phyloP scores from a whole-genome alignment of 345 rosid species.

The Physaria fendleri region DNA sequence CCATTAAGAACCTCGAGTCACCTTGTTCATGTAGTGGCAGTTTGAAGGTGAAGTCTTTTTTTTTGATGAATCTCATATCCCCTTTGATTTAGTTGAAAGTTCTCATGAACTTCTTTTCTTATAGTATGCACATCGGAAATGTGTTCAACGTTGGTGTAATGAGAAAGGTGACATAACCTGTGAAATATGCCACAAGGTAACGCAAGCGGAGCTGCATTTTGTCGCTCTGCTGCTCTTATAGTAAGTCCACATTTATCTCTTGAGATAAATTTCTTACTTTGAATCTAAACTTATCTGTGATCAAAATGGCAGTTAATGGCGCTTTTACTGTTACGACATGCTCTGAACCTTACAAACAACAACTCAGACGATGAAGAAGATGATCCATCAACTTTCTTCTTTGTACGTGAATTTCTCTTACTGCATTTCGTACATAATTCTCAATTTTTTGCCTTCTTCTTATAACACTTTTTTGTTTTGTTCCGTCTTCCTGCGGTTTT shows the following conservation, averaged over 20 bases:
- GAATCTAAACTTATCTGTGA: background rate
- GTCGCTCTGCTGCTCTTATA: slow-evolving; percentile 90
- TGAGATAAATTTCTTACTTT: background rate
- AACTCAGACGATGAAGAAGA: slow-evolving; percentile 52
- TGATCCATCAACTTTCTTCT: slow-evolving; percentile 78
- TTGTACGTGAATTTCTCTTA: slow-evolving; percentile 42
- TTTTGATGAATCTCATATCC: background rate
- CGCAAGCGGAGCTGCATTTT: slow-evolving; percentile 88
- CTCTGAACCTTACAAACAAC: slow-evolving; percentile 54
- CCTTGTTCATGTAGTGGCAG: slow-evolving; percentile 98
- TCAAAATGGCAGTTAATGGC: slow-evolving; percentile 73
- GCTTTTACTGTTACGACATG: slow-evolving; percentile 82
- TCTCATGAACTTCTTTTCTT: background rate
- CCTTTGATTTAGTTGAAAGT: background rate
- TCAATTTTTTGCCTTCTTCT: background rate
- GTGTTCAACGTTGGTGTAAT: slow-evolving; percentile 97
- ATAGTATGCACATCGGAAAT: slow-evolving; percentile 95
- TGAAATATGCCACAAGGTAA: slow-evolving; percentile 98
- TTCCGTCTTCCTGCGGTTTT: slow-evolving; percentile 2
- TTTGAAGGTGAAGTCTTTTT: slow-evolving; percentile 59
- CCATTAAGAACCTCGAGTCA: slow-evolving; percentile 62
- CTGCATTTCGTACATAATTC: background rate
- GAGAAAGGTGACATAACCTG: slow-evolving; percentile 91
- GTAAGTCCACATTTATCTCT: slow-evolving; percentile 36
- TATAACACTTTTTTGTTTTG: background rate